Base-by-base conservation (phyloP, 192 early-diverging fungal genomes). In the Podila verticillata region DNA sequence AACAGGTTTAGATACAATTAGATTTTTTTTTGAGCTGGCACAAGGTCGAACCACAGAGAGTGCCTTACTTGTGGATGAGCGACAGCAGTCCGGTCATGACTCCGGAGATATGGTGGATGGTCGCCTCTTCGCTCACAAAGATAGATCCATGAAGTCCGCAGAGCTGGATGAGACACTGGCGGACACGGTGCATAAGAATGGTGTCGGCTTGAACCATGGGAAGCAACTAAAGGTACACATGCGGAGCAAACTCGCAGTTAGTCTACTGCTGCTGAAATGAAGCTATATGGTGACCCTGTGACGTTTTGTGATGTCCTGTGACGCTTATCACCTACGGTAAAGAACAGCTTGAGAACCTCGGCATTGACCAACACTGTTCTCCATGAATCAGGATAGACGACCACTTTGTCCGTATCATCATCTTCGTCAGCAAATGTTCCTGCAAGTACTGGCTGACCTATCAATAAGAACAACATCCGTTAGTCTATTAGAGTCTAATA, bases 331-430 rank as follows among this genome's bases (percentile, higher is more conserved):
- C 83, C 54, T 83, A 92, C 91, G 34, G 79, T 85, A 66, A 93
- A 92, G 69, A 93, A 93, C 67, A 91, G 68, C 44, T 83, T 82
- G 19, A 93, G 61, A 3, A 93, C 85, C 39, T 92, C 90, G 26
- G 77, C 81, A 59, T 87, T 82, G 26, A 88, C 83, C 34, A 92
- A 48, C 9, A 89, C 61, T 7, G 85, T 70, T 48, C 82, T 59
- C 92, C 92, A 93, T 15, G 62, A 68, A 7, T 66, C 70, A 26
- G 90, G 89, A 63, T 79, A 78, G 22, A 82, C 36, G 65, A 85
- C 63, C 10, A 48, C 19, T 61, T 51, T 84, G 57, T 63, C 64
- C 17, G 48, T 62, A 36, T 79, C 69, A 47, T 81, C 74, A 19
- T 72, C 74, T 35, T 83, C 81, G 66, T 70, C 63, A 13, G 74